phyloP scores from a whole-genome alignment of 169 alveolate genomes.

The Plasmodium gallinaceum region DNA sequence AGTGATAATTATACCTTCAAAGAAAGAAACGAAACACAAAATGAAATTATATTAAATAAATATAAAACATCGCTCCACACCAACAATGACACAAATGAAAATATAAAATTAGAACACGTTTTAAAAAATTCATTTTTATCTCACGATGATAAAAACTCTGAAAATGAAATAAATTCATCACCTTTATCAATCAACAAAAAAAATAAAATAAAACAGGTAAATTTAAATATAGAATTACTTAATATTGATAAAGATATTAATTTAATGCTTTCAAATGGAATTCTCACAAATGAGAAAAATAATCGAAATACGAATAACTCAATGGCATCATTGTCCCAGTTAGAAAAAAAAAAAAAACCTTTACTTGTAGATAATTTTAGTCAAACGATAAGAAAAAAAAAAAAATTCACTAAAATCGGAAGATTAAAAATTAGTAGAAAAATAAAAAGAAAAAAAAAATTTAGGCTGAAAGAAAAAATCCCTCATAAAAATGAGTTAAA shows the following conservation, averaged over 20 bases:
- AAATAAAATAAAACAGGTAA: neutral
- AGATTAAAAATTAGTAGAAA: neutral
- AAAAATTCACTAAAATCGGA: neutral
- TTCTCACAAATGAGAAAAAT: neutral
- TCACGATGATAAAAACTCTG: neutral
- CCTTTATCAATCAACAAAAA: neutral
- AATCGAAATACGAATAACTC: neutral
- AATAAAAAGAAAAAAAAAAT: neutral
- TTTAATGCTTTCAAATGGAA: neutral
- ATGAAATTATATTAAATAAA: slow-evolving; percentile 20
- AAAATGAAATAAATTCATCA: neutral
- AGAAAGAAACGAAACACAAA: neutral
- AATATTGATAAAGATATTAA: neutral
- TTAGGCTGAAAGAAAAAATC: neutral
- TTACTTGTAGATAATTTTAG: slow-evolving; percentile 20
- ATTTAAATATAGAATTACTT: neutral
- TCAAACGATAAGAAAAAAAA: slow-evolving; percentile 34
- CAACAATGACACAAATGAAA: neutral
- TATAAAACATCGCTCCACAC: slow-evolving; percentile 2
- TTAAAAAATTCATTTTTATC: neutral
- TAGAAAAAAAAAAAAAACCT: neutral
- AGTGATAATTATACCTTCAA: neutral
- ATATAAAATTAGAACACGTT: neutral
- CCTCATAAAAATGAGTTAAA: neutral
- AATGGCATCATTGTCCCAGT: neutral